These are phyloP conservation scores for Euphorbia schlechtendalii DNA, from an alignment of 441 rosid species.

Conservation along the genomic window DNA sequence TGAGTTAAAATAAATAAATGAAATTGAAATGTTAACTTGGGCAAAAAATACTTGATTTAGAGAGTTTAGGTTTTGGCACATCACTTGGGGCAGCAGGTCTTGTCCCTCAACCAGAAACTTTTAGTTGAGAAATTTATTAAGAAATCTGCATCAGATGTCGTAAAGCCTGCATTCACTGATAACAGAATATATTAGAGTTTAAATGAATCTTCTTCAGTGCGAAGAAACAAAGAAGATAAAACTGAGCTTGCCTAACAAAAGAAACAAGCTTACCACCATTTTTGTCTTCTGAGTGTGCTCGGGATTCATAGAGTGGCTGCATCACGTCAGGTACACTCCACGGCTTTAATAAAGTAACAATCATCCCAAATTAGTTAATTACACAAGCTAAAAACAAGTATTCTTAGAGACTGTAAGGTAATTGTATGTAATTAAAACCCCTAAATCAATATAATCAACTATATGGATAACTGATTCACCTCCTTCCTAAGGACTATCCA, in stretches of 20 bases:
- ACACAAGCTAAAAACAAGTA: constrained; percentile 12
- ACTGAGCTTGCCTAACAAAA: neutral
- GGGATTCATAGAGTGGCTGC: constrained; percentile 94
- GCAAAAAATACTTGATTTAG: no score
- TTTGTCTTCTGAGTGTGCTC: constrained; percentile 95
- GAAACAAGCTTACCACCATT: constrained; percentile 60
- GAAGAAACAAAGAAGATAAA: no score
- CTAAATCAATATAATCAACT: constrained; percentile 92
- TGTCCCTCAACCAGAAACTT: constrained; percentile 79
- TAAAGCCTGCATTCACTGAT: constrained; percentile 44
- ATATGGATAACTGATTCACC: constrained; percentile 83
- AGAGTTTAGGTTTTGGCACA: no score
- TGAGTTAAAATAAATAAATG: no score
- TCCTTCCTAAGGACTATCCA: constrained; percentile 85
- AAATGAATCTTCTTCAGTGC: neutral
- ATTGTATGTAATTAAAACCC: no score
- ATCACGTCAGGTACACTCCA: constrained; percentile 97
- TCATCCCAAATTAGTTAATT: constrained; percentile 1
- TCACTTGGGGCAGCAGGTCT: no score
- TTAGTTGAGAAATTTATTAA: constrained; percentile 78
- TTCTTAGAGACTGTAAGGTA: constrained; percentile 18
- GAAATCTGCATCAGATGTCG: constrained; percentile 89
- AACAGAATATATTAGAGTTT: constrained; percentile 11
- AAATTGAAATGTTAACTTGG: no score
- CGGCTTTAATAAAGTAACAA: constrained; percentile 42